These are phyloP conservation scores for Rhodotorula graminis DNA, from an alignment of 768 basidiomycete species.

Conservation along the genomic window DNA sequence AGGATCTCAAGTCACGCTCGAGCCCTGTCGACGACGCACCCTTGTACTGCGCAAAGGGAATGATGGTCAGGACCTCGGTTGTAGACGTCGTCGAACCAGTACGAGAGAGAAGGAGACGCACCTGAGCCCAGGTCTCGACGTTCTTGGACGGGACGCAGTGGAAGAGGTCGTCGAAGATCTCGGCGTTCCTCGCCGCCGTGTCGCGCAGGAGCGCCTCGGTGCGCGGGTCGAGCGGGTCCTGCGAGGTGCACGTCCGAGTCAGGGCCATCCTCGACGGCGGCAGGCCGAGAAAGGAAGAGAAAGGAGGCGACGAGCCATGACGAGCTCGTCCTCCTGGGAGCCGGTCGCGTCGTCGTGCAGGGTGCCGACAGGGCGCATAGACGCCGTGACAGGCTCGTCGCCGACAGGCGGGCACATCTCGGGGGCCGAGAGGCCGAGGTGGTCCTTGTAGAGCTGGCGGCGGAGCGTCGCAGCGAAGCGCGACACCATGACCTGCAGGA, in stretches of 20 bases:
- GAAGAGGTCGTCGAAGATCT: conserved; percentile 39
- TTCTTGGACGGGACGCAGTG: conserved; percentile 29
- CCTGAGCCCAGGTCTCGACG: conserved; percentile 30
- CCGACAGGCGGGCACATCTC: conserved; percentile 56
- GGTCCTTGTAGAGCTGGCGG: conserved; percentile 63
- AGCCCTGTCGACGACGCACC: no score
- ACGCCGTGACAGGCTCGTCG: conserved; percentile 22
- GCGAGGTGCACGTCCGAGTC: not conserved
- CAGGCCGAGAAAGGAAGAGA: not conserved
- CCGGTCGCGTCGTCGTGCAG: conserved; percentile 21
- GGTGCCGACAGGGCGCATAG: conserved; percentile 36
- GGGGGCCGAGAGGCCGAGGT: conserved; percentile 62
- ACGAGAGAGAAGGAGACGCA: not conserved
- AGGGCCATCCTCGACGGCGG: not conserved
- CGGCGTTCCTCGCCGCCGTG: conserved; percentile 36
- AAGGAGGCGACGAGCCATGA: conserved; percentile 25
- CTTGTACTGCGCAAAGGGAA: not conserved
- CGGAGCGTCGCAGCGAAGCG: conserved; percentile 80
- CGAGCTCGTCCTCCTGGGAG: conserved; percentile 26
- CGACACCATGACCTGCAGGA: conserved; percentile 59
- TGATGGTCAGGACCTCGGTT: not conserved
- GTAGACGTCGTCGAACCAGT: not conserved
- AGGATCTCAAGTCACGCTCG: no score
- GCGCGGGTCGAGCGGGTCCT: conserved; percentile 40
- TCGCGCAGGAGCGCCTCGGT: conserved; percentile 32